Conservation (phyloP, 148 eudicot genomes). For the Camellia japonica region DNA sequence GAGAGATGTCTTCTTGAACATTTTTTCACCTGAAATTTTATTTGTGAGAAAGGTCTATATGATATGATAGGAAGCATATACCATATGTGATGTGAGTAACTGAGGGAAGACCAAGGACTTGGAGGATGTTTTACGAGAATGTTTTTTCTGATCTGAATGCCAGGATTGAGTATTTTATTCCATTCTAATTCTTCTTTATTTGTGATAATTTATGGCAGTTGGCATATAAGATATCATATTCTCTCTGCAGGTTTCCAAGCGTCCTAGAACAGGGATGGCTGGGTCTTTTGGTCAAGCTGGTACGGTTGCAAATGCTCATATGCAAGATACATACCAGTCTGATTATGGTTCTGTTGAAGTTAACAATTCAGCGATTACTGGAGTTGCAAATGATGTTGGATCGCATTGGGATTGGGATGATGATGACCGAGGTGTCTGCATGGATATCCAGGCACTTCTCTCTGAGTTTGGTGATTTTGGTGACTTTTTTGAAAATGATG, state of each 20-base stretch:
- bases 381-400: constrained; percentile 59
- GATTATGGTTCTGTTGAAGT: constrained; percentile 43
- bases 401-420: constrained; percentile 91
- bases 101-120: neutral
- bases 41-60: too few relatives aligned
- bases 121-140: neutral
- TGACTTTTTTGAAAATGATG: constrained; percentile 85
- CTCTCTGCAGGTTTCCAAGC: constrained; percentile 76
- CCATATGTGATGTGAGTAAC: neutral
- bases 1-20: too few relatives aligned
- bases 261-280: constrained; percentile 60
- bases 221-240: constrained; percentile 12
- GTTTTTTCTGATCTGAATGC: neutral
- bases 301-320: constrained; percentile 42
- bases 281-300: constrained; percentile 66
- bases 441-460: constrained; percentile 93
- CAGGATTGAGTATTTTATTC: constrained; percentile 1
- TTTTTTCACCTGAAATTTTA: too few relatives aligned
- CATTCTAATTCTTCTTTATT: neutral
- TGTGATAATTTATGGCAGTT: neutral
- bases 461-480: constrained; percentile 98
- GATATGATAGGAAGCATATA: too few relatives aligned
- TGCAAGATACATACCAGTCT: constrained; percentile 43
- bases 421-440: constrained; percentile 68
- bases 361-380: constrained; percentile 51